Percentiles rank a stretch among this genome's conserved stretches.
These are phyloP conservation scores for Dioscorea alata DNA, from an alignment of 106 monocot genomes.

Conservation along the genomic window DNA sequence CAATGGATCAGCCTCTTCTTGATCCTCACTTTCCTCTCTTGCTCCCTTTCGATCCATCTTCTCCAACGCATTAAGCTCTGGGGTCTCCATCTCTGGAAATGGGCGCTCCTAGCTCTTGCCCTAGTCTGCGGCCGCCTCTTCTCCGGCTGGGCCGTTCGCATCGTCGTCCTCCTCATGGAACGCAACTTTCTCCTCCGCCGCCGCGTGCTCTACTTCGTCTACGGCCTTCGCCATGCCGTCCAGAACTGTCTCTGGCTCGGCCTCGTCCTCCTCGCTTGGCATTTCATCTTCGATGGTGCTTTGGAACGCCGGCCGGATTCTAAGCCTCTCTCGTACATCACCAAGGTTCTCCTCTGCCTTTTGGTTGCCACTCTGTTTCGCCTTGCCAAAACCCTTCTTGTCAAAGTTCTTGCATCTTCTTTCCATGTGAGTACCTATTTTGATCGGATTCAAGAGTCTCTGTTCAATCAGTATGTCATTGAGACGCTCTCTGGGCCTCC, in stretches of 20 bases:
- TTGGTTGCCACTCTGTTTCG: slow-evolving; percentile 59
- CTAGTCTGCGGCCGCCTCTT: slow-evolving; percentile 64
- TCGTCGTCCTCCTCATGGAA: slow-evolving; percentile 66
- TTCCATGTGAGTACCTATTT: slow-evolving; percentile 93
- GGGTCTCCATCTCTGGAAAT: slow-evolving; percentile 73
- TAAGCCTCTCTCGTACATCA: slow-evolving; percentile 41
- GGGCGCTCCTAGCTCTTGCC: slow-evolving; percentile 59
- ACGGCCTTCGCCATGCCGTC: slow-evolving; percentile 59
- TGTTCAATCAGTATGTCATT: slow-evolving; percentile 87
- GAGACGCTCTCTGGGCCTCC: slow-evolving; percentile 86
- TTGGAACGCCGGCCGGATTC: slow-evolving; percentile 22
- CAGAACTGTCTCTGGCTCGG: slow-evolving; percentile 84
- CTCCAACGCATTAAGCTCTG: slow-evolving; percentile 32
- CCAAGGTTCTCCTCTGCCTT: slow-evolving; percentile 61
- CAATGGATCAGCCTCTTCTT: slow-evolving; percentile 53
- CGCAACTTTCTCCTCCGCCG: slow-evolving; percentile 69
- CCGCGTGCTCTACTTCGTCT: slow-evolving; percentile 82
- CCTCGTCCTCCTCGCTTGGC: slow-evolving; percentile 67
- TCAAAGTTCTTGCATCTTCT: slow-evolving; percentile 77
- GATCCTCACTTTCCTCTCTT: slow-evolving; percentile 34
- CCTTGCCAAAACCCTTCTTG: slow-evolving; percentile 66
- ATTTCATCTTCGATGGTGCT: slow-evolving; percentile 50
- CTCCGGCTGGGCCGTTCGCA: slow-evolving; percentile 71
- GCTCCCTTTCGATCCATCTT: slow-evolving; percentile 35
- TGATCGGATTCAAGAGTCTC: slow-evolving; percentile 78